phyloP scores from a whole-genome alignment of 2,329 filamentous ascomycete genomes.

The Domatiomyces globalis region DNA sequence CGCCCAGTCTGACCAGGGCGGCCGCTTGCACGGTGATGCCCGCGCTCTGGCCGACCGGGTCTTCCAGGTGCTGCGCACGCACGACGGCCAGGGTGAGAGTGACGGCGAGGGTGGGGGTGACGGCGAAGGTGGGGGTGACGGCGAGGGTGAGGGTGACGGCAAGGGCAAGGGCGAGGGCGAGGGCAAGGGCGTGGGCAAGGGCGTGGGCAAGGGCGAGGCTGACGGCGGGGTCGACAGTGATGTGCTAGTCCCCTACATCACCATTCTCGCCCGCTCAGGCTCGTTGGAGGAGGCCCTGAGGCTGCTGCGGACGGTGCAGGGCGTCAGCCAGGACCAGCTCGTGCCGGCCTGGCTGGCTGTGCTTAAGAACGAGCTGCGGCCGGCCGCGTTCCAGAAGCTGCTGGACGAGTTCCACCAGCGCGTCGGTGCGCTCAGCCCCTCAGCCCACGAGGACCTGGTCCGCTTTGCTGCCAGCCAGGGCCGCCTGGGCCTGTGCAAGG shows the following conservation, averaged over 20 bases:
- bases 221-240: conserved; percentile 18
- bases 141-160: background rate
- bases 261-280: conserved; percentile 41
- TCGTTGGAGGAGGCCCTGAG: conserved; percentile 40
- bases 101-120: background rate
- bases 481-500: conserved; percentile 46
- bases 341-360: conserved; percentile 42
- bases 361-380: conserved; percentile 38
- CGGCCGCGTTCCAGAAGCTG: conserved; percentile 17
- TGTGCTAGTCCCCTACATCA: conserved; percentile 29
- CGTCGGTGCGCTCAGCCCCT: conserved; percentile 24
- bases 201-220: background rate
- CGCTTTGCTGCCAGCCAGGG: conserved; percentile 47
- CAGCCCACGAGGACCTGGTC: conserved; percentile 40
- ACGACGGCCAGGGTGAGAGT: background rate
- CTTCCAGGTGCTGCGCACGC: conserved; percentile 10
- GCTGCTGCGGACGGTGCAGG: conserved; percentile 30
- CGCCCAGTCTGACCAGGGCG: conserved; percentile 15
- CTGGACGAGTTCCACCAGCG: conserved; percentile 14
- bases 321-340: conserved; percentile 19
- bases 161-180: background rate
- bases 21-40: conserved; percentile 13
- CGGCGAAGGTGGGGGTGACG: background rate
- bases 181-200: background rate
- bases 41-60: conserved; percentile 12